Evolutionary conservation across 106 monocot species (phyloP), one percentile per base, ranked within the genome.

Genomic region (Alisma plantagoaquatica): DNA sequence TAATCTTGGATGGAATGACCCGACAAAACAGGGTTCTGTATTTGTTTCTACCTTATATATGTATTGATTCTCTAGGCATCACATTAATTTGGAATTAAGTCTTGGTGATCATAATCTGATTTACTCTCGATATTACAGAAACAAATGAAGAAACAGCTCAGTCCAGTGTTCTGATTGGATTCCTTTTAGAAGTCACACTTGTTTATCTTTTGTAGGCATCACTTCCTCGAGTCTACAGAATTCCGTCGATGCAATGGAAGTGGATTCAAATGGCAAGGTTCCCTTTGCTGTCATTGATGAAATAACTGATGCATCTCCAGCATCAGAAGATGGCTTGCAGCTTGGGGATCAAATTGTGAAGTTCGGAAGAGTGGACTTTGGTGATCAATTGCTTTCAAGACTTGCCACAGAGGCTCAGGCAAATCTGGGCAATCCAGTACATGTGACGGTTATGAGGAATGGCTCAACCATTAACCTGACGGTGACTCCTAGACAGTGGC

Each of bases 281-380:
- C 89, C 98, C 46, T 98, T 98, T 70, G 98, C 89, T 12, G 46
- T 81, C 35, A 48, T 98, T 57, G 96, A 98, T 55, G 96, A 98
- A 66, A 85, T 98, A 52, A 72, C 63, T 23, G 84, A 84, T 49
- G 81, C 50, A 61, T 98, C 96, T 52, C 89, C 96, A 11, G 89
- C 96, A 51, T 72, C 89, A 35, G 75, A 62, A 59, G 96, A 98
- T 67, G 96, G 89, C 12, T 50, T 98, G n/a, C 89, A 82, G 49
- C 76, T 98, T 27, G 81, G 89, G 18, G 96, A 98, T 61, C 77
- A 79, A 64, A 90, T 98, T 31, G 46, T 98, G 44, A 84, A 76
- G 51, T 98, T 98, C 61, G 96, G 96, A 26, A 78, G 54, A 68
- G 84, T 89, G 43, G 84, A 75, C 68, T 56, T 53, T 38, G 96